Base-by-base conservation (phyloP, 768 basidiomycete genomes). In the Termitomyces sp. region DNA sequence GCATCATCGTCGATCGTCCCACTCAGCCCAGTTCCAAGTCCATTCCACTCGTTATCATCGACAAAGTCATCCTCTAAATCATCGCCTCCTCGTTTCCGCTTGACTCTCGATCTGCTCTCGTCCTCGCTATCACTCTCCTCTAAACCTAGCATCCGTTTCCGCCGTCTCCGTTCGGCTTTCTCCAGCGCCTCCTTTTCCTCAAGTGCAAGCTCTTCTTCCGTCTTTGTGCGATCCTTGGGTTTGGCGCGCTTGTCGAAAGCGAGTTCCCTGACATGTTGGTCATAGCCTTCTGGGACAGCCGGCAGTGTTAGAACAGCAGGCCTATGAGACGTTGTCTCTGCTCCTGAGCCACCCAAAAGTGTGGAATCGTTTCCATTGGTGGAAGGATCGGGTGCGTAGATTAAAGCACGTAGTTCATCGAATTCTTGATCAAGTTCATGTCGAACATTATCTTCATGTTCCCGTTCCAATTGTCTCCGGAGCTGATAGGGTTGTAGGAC, bases 181-280 rank as follows among this genome's bases (percentile, higher is more conserved):
- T 95, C 90, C 52, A 99, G 70, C 5, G 81, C 77, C 61, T 90
- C 89, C 63, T 92, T 94, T 65, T 89, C 90, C 58, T 96, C 93
- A 57, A 88, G 56, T 5, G 94, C 95, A 28, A 93, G 64, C 65
- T 99, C 97, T 63, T 98, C 93, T 63, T 97, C 96, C 0, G 95
- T 98, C 74, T 97, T 98, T 28, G 92, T 94, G 53, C 97, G 74
- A 67, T 99, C 90, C 66, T 93, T 97, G 0, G 97, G 90, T 59
- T 94, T 91, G 2, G 97, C 90, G 1, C 97, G 83, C 62, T 90
- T 84, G 56, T 98, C 97, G 64, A 95, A 96, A 0, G 88, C 94
- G 38, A 98, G 82, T 61, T 94, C 90, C 17, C 91, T 85, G 9
- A 99, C 95, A 59, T 85, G 87, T 63, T 88, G 86, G 70, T 99